phyloP scores from a whole-genome alignment of 768 basidiomycete genomes.

The Auriscalpium vulgare region DNA sequence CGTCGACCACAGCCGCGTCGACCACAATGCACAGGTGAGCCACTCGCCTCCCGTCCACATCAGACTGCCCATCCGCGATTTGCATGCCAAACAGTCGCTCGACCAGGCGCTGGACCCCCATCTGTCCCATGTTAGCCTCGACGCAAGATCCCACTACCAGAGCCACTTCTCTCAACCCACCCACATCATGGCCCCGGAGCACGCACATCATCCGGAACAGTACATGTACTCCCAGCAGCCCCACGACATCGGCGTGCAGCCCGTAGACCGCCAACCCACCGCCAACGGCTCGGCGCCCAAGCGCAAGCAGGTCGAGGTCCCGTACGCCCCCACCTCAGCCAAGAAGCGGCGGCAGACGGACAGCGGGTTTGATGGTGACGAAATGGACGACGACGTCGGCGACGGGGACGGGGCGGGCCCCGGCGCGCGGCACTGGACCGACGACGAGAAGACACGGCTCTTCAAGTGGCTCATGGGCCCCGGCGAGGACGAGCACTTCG shows the following conservation, averaged over 20 bases:
- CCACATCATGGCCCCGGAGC: conserved; percentile 12
- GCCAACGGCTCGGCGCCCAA: conserved; percentile 8
- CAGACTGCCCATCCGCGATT: neutral
- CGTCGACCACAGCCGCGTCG: conserved; percentile 16
- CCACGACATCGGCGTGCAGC: conserved; percentile 12
- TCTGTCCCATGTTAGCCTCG: conserved; percentile 14
- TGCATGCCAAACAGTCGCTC: conserved; percentile 8
- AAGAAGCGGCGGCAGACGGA: conserved; percentile 14
- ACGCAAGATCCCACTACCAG: conserved; percentile 16
- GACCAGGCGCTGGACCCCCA: conserved; percentile 18
- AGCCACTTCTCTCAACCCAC: conserved; percentile 9
- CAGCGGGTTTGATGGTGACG: conserved; percentile 13
- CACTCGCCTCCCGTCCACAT: conserved; percentile 2
- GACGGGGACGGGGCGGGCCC: conserved; percentile 16
- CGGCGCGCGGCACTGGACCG: conserved; percentile 83
- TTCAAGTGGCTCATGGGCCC: conserved; percentile 74
- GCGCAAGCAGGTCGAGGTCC: conserved; percentile 12
- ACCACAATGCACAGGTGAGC: conserved; percentile 16
- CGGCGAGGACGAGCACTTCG: conserved; percentile 71
- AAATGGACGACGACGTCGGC: conserved; percentile 15
- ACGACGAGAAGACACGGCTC: conserved; percentile 71
- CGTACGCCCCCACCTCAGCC: conserved; percentile 4
- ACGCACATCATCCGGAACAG: conserved; percentile 14
- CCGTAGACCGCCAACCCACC: conserved; percentile 10
- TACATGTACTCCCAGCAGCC: conserved; percentile 9